Base-by-base conservation (phyloP, 495 filamentous ascomycete genomes). In the Aspergillus asperescens region DNA sequence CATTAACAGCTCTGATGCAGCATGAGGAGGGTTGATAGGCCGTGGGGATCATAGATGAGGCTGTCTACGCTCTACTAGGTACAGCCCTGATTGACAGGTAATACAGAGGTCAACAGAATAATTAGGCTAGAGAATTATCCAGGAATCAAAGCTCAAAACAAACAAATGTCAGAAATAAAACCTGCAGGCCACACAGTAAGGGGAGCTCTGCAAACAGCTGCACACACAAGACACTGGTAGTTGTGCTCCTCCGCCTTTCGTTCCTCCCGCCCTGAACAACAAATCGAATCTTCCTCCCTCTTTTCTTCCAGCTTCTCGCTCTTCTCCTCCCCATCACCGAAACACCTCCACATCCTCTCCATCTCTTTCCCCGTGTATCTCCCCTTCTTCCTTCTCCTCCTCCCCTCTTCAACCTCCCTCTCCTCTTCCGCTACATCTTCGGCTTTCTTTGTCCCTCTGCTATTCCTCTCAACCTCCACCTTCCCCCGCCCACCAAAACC, bases 401-500 rank as follows among this genome's bases (percentile, higher is more conserved):
- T 41, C 52, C 38, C 45, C 39, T 57, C 56, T 44, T 48, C 46
- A 46, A 35, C 55, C 46, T 34, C 37, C 49, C 54, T 55, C 56
- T 52, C 49, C 54, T 46, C 46, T 55, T 46, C 52, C 51, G 48
- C 57, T 54, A 46, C 47, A 50, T 61, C 42, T 46, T 46, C 58
- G 32, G 59, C 60, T 57, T 37, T 42, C 58, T 35, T 41, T 41
- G 23, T 52, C 38, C 32, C 51, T 40, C 28, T 51, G 48, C 52
- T 43, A 50, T 53, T 63, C 60, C 62, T 64, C 63, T 65, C 61
- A 61, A 63, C 61, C 65, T 56, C 37, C 50, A 53, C 59, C 53
- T 53, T 61, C 48, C 50, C 51, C 62, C 54, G 48, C 60, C 50
- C 56, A 45, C 55, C 51, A 52, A 65, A 61, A 57, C 45, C 50